Evolutionary conservation across 352 stramenopile species (phyloP).

Genomic region (Globisporangium acanthophoron): DNA sequence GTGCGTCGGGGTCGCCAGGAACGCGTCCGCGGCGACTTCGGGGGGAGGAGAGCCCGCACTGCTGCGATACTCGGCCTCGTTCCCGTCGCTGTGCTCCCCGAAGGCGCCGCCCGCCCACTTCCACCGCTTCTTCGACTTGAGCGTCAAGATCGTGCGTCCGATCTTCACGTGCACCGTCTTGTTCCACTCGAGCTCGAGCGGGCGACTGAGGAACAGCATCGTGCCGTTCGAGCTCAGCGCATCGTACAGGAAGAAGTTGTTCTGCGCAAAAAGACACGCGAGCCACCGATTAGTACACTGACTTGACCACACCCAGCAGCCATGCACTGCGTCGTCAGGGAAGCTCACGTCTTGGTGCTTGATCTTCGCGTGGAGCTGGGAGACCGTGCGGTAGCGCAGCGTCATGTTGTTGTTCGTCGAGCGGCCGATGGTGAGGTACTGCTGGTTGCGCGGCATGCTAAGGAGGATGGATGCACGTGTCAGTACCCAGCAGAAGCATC

Average conservation of each 20-base stretch:
- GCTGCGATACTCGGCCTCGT: constrained; percentile 12
- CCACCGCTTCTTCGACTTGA: constrained; percentile 83
- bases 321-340: too few species aligned
- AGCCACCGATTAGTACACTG: not conserved
- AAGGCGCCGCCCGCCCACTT: constrained; percentile 53
- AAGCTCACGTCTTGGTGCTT: constrained; percentile 69
- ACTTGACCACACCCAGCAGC: not conserved
- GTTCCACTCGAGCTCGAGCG: constrained; percentile 79
- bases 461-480: constrained; percentile 5
- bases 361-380: constrained; percentile 77
- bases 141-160: constrained; percentile 73
- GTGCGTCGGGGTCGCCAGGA: constrained; percentile 12
- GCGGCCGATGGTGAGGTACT: constrained; percentile 70
- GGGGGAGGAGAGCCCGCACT: not conserved
- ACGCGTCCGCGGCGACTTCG: not conserved
- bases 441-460: constrained; percentile 55
- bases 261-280: constrained; percentile 22
- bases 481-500: not conserved
- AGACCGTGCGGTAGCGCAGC: constrained; percentile 80
- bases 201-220: constrained; percentile 80
- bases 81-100: constrained; percentile 28
- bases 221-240: constrained; percentile 78
- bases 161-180: constrained; percentile 83
- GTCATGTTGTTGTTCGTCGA: constrained; percentile 86
- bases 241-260: constrained; percentile 74